Base-by-base conservation (phyloP, 148 eudicot species). In the Chenopodium berlandieri region DNA sequence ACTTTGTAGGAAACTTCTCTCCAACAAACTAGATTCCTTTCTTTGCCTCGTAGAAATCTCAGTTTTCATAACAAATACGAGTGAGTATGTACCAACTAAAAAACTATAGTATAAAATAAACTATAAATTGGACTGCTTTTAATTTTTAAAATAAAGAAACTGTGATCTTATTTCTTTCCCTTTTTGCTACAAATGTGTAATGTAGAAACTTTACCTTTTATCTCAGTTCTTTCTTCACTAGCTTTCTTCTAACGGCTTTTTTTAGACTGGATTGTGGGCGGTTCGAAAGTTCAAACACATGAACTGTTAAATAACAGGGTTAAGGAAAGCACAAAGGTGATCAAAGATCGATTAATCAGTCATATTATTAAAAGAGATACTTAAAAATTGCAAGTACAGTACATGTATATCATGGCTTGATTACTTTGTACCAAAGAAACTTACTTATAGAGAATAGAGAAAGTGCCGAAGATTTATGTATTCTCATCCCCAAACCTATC, bases 11-110 rank as follows among this genome's bases (percentile, higher is more conserved):
- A 84, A 84, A 81, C 75, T 81, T 81, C 84, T 58, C 44, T 46
- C 31, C 79, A 81, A 81, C 87, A 75, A 77, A 85, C 70, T 76
- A 27, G 72, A 85, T 85, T 85, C 87, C 34, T 85, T 81, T 73
- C 84, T 84, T 84, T 76, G 79, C 62, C 66, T 19, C 68, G 66
- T 81, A 71, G 82, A 75, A 67, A 84, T 62, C 66, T 27, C 13
- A 16, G 23, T 1, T 52, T 25, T 25, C 31, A 71, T 75, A 78
- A 23, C 63, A 60, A 75, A 70, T 75, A 68, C 44, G 44, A 46
- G 23, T 65, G 44, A n/a, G 23, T 65, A n/a, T 6, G 22, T 67
- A 67, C 37, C 31, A 50, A 44, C 7, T 47, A 13, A 27, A 74
- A 13, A 27, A 74, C 34, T 25, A 50, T 12, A 50, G 2, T 50